phyloP scores from a whole-genome alignment of 176 grass and related monocot genomes.

The Microstegium vimineum region DNA sequence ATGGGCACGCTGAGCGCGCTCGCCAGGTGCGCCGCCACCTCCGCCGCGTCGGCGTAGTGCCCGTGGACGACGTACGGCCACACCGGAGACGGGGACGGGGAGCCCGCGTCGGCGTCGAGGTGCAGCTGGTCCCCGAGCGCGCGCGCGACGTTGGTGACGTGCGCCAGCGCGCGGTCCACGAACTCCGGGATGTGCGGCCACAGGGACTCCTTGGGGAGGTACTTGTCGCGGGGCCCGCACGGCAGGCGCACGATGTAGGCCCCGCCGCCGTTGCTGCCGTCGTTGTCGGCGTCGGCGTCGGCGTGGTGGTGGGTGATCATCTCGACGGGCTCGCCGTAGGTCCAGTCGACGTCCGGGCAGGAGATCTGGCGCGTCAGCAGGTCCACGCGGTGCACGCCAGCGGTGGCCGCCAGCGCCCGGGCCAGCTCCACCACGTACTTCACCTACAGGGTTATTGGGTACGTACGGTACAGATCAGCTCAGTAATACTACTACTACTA shows the following conservation, averaged over 20 bases:
- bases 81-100: slow-evolving; percentile 7
- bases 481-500: too few relatives aligned
- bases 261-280: slow-evolving; percentile 7
- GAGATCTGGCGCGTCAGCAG: slow-evolving; percentile 82
- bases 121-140: slow-evolving; percentile 54
- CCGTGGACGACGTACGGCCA: slow-evolving; percentile 93
- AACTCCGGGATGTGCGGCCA: slow-evolving; percentile 97
- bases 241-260: slow-evolving; percentile 93
- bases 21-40: slow-evolving; percentile 48
- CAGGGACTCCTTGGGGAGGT: slow-evolving; percentile 76
- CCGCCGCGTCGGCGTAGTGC: slow-evolving; percentile 89
- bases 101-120: not conserved
- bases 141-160: too few relatives aligned
- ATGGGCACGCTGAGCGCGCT: slow-evolving; percentile 72
- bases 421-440: slow-evolving; percentile 98
- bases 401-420: slow-evolving; percentile 78
- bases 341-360: slow-evolving; percentile 78
- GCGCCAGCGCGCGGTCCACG: slow-evolving; percentile 91
- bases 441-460: too few relatives aligned
- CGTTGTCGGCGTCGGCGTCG: not conserved
- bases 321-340: slow-evolving; percentile 89
- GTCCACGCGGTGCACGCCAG: slow-evolving; percentile 81
- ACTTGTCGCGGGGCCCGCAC: slow-evolving; percentile 79
- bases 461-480: too few relatives aligned
- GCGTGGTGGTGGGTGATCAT: slow-evolving; percentile 46